Evolutionary conservation across 257 asterid species (phyloP).

Genomic region (Nicotiana tomentosiformis): DNA sequence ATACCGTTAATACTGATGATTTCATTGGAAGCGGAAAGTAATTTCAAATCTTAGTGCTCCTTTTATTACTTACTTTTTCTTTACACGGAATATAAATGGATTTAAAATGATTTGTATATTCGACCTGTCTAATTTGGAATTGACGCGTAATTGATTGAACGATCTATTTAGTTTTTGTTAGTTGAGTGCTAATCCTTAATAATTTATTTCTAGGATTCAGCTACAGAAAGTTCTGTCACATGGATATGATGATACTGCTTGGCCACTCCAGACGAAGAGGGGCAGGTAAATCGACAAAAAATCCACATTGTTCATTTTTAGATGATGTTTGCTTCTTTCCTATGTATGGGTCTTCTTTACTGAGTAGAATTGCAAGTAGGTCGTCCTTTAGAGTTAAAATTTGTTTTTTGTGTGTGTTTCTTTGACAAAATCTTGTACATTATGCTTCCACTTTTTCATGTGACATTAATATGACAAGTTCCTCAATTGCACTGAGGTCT

Average conservation of each 20-base stretch:
- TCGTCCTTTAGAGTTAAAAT: neutral
- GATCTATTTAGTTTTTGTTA: neutral
- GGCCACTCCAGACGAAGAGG: constrained; percentile 83
- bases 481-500: neutral
- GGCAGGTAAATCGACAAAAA: constrained; percentile 52
- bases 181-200: neutral
- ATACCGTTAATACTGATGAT: constrained; percentile 68
- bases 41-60: constrained; percentile 3
- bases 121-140: too few relatives aligned
- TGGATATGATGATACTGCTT: constrained; percentile 72
- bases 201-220: constrained; percentile 50
- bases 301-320: neutral
- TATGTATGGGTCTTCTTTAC: neutral
- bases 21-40: constrained; percentile 94
- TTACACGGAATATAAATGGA: too few relatives aligned
- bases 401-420: neutral
- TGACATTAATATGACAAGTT: neutral
- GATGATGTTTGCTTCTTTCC: neutral
- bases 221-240: constrained; percentile 72
- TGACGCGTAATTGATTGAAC: neutral
- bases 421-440: neutral
- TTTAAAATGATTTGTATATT: too few relatives aligned
- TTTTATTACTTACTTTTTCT: too few relatives aligned
- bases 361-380: neutral
- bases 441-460: neutral